These are phyloP conservation scores for Aegilops umbellulata DNA, from an alignment of 176 grass and related monocot genomes.

Conservation along the genomic window DNA sequence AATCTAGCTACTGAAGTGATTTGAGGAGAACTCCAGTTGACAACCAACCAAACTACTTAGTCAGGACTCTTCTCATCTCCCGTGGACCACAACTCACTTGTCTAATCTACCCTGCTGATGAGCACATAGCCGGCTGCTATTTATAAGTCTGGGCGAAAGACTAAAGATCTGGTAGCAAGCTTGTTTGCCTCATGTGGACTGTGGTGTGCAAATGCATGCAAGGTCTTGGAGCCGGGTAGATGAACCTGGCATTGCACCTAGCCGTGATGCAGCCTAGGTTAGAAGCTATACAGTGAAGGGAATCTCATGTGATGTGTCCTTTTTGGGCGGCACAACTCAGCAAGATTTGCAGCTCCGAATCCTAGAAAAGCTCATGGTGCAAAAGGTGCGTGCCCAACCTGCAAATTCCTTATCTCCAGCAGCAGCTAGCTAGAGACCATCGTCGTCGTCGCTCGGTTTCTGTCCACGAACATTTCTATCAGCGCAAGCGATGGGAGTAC, in stretches of 20 bases:
- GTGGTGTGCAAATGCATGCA: not conserved
- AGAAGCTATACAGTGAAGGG: not conserved
- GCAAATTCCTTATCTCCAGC: constrained; percentile 41
- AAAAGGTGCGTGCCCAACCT: not conserved
- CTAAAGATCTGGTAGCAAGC: not conserved
- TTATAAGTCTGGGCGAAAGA: constrained; percentile 44
- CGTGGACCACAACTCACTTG: constrained; percentile 17
- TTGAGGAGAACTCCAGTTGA: constrained; percentile 34
- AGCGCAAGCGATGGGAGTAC: not conserved
- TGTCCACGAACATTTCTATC: constrained; percentile 21
- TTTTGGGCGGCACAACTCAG: not conserved
- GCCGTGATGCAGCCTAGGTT: constrained; percentile 52
- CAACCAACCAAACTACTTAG: constrained; percentile 29
- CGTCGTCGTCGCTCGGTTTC: no score
- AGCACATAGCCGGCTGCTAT: constrained; percentile 43
- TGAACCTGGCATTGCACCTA: constrained; percentile 45
- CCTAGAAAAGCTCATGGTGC: constrained; percentile 20
- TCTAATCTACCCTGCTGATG: constrained; percentile 33
- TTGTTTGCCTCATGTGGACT: not conserved
- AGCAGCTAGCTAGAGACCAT: not conserved
- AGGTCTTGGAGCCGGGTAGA: not conserved
- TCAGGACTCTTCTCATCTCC: not conserved
- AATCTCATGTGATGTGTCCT: constrained; percentile 10
- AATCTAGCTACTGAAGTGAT: constrained; percentile 27
- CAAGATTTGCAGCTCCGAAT: constrained; percentile 13